A percentile compares a stretch with the other conserved stretches of the same genome.
phyloP scores from a whole-genome alignment of 2,329 filamentous ascomycete genomes.

The Lachnellula subtilissima region DNA sequence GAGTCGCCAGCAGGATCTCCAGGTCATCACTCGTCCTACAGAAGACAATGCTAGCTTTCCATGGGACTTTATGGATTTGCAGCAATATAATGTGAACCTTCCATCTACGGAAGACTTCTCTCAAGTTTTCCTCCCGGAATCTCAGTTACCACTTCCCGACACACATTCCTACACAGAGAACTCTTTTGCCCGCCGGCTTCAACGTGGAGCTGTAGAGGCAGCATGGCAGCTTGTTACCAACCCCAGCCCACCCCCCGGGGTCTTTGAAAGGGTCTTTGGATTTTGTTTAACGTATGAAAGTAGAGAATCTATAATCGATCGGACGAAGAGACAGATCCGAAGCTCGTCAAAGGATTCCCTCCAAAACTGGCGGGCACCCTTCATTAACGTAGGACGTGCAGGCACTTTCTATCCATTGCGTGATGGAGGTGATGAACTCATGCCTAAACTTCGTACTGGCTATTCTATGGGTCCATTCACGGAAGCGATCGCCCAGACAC shows the following conservation, averaged over 20 bases:
- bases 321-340: conserved; percentile 31
- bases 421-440: conserved; percentile 17
- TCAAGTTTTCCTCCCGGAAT: conserved; percentile 26
- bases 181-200: conserved; percentile 66
- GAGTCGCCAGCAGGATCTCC: conserved; percentile 33
- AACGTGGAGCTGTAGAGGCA: conserved; percentile 59
- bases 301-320: conserved; percentile 41
- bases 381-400: conserved; percentile 61
- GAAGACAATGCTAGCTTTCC: conserved; percentile 51
- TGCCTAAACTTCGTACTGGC: conserved; percentile 30
- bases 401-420: conserved; percentile 56
- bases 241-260: conserved; percentile 39
- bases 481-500: conserved; percentile 34
- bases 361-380: conserved; percentile 55
- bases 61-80: conserved; percentile 33
- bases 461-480: conserved; percentile 48
- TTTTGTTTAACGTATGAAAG: conserved; percentile 62
- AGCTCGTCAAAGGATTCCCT: conserved; percentile 40
- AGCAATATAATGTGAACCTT: conserved; percentile 26
- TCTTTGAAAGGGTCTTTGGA: conserved; percentile 57
- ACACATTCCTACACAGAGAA: conserved; percentile 60
- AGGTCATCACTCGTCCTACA: conserved; percentile 48
- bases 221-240: conserved; percentile 54
- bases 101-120: conserved; percentile 27
- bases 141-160: conserved; percentile 39